These are phyloP conservation scores for Effrenium voratum DNA, from an alignment of 73 alveolate species.

Conservation along the genomic window DNA sequence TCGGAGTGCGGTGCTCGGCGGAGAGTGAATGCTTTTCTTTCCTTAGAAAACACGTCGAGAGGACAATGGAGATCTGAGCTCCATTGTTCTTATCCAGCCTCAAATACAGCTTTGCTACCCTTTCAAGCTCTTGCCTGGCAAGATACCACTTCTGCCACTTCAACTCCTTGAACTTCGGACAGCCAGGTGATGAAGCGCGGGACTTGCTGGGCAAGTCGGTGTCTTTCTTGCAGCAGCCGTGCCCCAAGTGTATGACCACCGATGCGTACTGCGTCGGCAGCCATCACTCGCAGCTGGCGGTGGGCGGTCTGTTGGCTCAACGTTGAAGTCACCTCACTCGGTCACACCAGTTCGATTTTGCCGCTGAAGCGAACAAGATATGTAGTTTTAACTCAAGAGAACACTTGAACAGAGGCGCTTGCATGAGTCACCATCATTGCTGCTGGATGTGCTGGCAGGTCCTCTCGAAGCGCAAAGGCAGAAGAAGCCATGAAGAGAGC, in stretches of 20 bases:
- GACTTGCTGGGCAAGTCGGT: constrained; percentile 55
- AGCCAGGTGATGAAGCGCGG: constrained; percentile 58
- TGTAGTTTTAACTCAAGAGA: too few relatives aligned
- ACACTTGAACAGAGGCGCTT: too few relatives aligned
- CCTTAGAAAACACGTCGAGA: too few relatives aligned
- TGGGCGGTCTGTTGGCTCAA: neutral
- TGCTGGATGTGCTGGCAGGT: neutral
- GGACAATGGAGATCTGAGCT: too few relatives aligned
- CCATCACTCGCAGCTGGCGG: neutral
- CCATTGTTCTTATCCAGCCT: too few relatives aligned
- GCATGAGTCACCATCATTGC: too few relatives aligned
- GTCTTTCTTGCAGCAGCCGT: constrained; percentile 53
- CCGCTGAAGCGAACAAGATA: neutral
- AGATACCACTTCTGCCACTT: neutral
- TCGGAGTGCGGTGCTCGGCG: too few relatives aligned
- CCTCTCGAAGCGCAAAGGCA: constrained; percentile 8
- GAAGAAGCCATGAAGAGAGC: constrained; percentile 18
- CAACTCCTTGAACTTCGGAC: neutral
- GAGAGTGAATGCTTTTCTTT: too few relatives aligned
- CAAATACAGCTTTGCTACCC: neutral
- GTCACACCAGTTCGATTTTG: neutral
- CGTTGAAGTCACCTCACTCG: neutral
- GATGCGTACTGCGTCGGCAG: too few relatives aligned
- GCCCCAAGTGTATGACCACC: neutral
- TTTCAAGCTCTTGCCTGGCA: neutral